Conservation (phyloP, 2,329 filamentous ascomycete genomes). For the Alternaria arbusti region DNA sequence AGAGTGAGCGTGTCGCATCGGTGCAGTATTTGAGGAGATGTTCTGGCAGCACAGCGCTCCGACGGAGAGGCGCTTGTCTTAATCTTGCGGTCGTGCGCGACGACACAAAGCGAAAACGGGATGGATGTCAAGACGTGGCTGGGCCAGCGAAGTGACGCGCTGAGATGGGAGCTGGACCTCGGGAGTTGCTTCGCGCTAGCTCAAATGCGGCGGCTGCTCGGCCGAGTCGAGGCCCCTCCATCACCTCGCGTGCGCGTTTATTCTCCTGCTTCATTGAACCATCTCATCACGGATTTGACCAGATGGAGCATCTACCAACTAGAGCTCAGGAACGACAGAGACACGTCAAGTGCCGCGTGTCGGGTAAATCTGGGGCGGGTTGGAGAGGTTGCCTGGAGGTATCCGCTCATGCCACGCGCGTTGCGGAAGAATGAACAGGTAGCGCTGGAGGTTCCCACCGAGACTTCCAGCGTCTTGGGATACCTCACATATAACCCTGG, state of each 20-base stretch:
- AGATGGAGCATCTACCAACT: background rate
- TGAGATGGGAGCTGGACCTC: background rate
- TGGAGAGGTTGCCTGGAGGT: background rate
- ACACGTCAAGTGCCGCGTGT: background rate
- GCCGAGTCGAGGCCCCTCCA: background rate
- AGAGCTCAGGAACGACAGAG: background rate
- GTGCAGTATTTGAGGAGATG: background rate
- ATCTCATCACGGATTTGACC: background rate
- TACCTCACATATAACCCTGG: background rate
- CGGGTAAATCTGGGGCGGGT: background rate
- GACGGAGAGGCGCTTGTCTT: background rate
- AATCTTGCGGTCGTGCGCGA: background rate
- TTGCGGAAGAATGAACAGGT: background rate
- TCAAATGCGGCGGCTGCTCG: background rate
- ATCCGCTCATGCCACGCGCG: background rate
- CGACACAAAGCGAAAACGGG: background rate
- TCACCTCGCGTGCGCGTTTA: background rate
- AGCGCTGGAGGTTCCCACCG: background rate
- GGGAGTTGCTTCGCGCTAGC: background rate
- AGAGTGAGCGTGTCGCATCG: background rate
- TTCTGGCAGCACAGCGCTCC: background rate
- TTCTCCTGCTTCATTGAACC: background rate
- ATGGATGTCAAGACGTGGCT: background rate
- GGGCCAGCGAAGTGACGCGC: background rate
- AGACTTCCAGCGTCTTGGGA: background rate